Base-by-base conservation (phyloP, 2,329 filamentous ascomycete genomes). In the Elsinoe australis region DNA sequence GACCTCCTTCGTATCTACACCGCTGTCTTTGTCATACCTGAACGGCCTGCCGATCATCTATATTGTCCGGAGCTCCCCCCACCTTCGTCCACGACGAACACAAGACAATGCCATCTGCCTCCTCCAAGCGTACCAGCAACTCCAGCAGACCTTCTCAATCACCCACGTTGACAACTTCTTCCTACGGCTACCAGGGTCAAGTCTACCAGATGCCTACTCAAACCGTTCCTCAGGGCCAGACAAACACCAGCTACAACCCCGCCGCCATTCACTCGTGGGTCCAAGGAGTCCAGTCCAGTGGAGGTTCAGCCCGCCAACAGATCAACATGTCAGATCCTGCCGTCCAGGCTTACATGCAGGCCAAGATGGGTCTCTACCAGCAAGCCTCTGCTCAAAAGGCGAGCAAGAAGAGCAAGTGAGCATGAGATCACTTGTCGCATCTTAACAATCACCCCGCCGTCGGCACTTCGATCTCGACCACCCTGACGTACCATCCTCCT, bases 331-430 rank as follows among this genome's bases (percentile, higher is more conserved):
- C 19, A 15, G 58, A 60, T 46, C 54, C 60, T 5, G 55, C 56
- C 31, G 53, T 64, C 1, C 58, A 64, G 45, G 62, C 61, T 3
- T 65, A 65, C 38, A 51, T 64, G n/a, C 55, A 59, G 49, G 60
- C 60, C 15, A 64, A 65, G 54, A 53, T 63, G 58, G 58, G 59
- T 5, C 55, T 65, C 10, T 63, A 64, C 44, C 56, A 57, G n/a
- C 58, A 50, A 26, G 49, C 56, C 24, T 46, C 50, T 19, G 29
- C 44, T 3, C 53, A 50, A 12, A 47, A 34, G 35, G 21, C 32
- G 29, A 47, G 45, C 36, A 50, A 47, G 5, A 48, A 36, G 39
- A 33, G 21, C 26, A 28, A 24, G 39, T 50, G 34, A 52, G 36
- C n/a, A n/a, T n/a, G n/a, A 44, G 47, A 53, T 38, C 22, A 47